Percentiles rank a stretch among this genome's conserved stretches.
Evolutionary conservation across 225 moss, liverwort and hornwort genomes (phyloP).

Genomic region (Sphagnum contortum): DNA sequence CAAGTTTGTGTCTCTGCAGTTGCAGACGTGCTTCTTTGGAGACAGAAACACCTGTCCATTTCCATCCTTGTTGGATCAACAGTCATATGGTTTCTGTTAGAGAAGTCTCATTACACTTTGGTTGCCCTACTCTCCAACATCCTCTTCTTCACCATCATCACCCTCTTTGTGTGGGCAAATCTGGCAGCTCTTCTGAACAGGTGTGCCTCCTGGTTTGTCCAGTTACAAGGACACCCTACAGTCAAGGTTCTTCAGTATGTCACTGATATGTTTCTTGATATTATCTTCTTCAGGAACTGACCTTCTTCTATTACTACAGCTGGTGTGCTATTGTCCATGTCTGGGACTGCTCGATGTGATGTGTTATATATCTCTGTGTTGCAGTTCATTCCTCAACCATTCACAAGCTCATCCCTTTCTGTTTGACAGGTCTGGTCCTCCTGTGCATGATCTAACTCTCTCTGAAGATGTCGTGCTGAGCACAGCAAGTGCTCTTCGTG

Average conservation of each 20-base stretch:
- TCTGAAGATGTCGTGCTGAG: slow-evolving; percentile 63
- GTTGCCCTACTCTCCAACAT: slow-evolving; percentile 71
- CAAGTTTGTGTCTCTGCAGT: slow-evolving; percentile 17
- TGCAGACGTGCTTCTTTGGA: slow-evolving; percentile 77
- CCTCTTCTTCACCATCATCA: slow-evolving; percentile 64
- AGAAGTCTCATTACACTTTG: slow-evolving; percentile 83
- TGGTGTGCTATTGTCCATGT: too few relatives aligned
- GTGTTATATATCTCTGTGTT: too few relatives aligned
- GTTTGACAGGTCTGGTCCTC: slow-evolving; percentile 49
- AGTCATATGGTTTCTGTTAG: slow-evolving; percentile 58
- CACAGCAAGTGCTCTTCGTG: slow-evolving; percentile 29
- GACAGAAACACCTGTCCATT: slow-evolving; percentile 43
- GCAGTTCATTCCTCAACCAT: too few relatives aligned
- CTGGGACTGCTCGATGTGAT: too few relatives aligned
- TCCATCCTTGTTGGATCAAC: slow-evolving; percentile 57
- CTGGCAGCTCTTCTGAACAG: slow-evolving; percentile 65
- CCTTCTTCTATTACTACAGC: too few relatives aligned
- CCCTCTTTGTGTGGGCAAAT: slow-evolving; percentile 82
- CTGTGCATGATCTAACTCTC: slow-evolving; percentile 56
- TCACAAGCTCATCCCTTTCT: too few relatives aligned
- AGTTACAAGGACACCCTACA: too few relatives aligned
- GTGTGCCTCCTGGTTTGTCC: slow-evolving; percentile 9
- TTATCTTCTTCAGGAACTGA: too few relatives aligned
- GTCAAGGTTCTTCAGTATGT: too few relatives aligned
- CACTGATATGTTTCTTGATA: too few relatives aligned